A percentile compares a stretch with the other conserved stretches of the same genome.
These are phyloP conservation scores for Dothistroma pini DNA, from an alignment of 2,329 filamentous ascomycete species.

Conservation along the genomic window DNA sequence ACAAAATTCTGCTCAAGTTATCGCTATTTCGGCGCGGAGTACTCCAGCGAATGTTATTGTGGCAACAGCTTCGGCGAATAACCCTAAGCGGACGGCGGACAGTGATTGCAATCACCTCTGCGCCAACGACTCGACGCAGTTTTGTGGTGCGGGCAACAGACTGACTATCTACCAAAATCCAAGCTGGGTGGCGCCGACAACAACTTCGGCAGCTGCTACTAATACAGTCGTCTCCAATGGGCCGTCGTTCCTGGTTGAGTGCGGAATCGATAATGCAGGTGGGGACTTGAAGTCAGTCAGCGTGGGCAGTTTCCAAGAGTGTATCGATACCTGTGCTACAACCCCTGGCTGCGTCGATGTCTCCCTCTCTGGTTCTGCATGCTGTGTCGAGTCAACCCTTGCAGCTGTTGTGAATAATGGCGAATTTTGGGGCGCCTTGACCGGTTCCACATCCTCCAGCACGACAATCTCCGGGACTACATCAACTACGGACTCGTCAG, in stretches of 20 bases:
- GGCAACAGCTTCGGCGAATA: slow-evolving; percentile 20
- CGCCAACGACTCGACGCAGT: slow-evolving; percentile 24
- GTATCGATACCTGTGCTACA: slow-evolving; percentile 32
- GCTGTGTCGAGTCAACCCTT: too few species aligned
- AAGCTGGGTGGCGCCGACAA: slow-evolving; percentile 19
- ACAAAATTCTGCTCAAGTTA: slow-evolving; percentile 22
- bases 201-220: slow-evolving; percentile 10
- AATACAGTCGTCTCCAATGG: slow-evolving; percentile 20
- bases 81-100: slow-evolving; percentile 25
- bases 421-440: too few species aligned
- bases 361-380: too few species aligned
- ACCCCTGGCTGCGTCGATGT: too few species aligned
- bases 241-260: slow-evolving; percentile 24
- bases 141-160: slow-evolving; percentile 30
- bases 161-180: slow-evolving; percentile 25
- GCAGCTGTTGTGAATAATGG: too few species aligned
- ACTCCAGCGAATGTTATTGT: slow-evolving; percentile 25
- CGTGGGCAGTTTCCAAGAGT: slow-evolving; percentile 27
- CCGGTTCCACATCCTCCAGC: too few species aligned
- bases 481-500: slow-evolving; percentile 16
- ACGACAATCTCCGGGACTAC: slow-evolving; percentile 1
- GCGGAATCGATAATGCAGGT: slow-evolving; percentile 32
- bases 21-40: slow-evolving; percentile 37
- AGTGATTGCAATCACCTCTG: slow-evolving; percentile 5
- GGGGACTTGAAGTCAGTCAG: slow-evolving; percentile 28